phyloP scores from a whole-genome alignment of 2,329 filamentous ascomycete species.

The Diaporthe vexans region DNA sequence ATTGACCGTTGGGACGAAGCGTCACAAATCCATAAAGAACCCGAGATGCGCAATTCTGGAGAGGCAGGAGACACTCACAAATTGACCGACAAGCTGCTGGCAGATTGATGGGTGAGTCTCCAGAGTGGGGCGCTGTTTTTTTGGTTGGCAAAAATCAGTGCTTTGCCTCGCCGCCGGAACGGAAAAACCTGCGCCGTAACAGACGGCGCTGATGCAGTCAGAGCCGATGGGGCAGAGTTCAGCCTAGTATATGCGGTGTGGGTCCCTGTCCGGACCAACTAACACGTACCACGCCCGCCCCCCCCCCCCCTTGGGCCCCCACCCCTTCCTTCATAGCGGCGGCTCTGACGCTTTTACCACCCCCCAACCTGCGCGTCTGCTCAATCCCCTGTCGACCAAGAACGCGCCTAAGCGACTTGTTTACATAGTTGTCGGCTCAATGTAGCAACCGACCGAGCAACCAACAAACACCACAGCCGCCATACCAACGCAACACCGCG shows the following conservation, averaged over 20 bases:
- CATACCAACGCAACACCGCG: constrained; percentile 14
- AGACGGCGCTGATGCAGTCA: neutral
- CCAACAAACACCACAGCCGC: neutral
- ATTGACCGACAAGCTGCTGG: constrained; percentile 42
- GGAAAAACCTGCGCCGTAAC: constrained; percentile 20
- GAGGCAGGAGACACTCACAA: constrained; percentile 38
- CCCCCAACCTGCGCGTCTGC: neutral
- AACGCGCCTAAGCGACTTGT: constrained; percentile 33
- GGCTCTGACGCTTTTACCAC: neutral
- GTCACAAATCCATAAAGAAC: constrained; percentile 34
- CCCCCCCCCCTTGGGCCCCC: neutral
- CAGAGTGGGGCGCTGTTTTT: constrained; percentile 37
- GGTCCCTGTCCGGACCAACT: no score
- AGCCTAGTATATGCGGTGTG: neutral
- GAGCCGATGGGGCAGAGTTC: neutral
- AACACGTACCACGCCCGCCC: no score
- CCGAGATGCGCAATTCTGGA: constrained; percentile 5
- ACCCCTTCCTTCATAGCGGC: neutral
- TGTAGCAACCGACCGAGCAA: constrained; percentile 21
- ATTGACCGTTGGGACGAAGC: constrained; percentile 44
- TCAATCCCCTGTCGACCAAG: constrained; percentile 24
- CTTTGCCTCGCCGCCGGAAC: constrained; percentile 28
- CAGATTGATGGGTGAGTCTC: constrained; percentile 36
- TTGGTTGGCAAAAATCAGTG: constrained; percentile 32
- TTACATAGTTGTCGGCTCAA: constrained; percentile 31